A percentile compares a stretch with the other conserved stretches of the same genome.
Evolutionary conservation across 768 basidiomycete species (phyloP).

Genomic region (Podaxis sp.): DNA sequence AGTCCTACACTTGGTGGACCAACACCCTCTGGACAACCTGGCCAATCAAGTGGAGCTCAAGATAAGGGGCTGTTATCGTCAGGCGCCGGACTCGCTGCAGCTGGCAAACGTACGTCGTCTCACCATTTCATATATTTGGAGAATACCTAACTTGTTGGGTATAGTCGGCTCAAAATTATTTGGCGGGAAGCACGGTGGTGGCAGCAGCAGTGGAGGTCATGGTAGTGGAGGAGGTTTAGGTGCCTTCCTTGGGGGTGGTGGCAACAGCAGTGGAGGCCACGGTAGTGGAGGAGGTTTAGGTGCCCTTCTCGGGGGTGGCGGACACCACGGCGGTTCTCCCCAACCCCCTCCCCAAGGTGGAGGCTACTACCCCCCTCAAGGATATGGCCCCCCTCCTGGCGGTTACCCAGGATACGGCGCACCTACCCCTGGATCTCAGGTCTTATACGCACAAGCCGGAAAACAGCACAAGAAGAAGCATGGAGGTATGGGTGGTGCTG

Average conservation of each 20-base stretch:
- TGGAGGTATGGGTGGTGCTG: slow-evolving; percentile 37
- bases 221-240: slow-evolving; percentile 17
- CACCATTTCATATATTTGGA: not conserved
- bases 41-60: not conserved
- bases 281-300: slow-evolving; percentile 16
- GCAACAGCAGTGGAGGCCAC: not conserved
- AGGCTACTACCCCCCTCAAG: not conserved
- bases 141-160: not conserved
- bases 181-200: slow-evolving; percentile 19
- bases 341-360: not conserved
- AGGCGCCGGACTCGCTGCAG: slow-evolving; percentile 1
- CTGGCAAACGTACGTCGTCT: slow-evolving; percentile 8
- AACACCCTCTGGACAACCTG: not conserved
- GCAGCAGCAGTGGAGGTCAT: slow-evolving; percentile 13
- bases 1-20: not conserved
- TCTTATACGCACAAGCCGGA: slow-evolving; percentile 23
- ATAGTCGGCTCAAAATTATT: slow-evolving; percentile 10
- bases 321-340: not conserved
- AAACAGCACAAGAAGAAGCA: slow-evolving; percentile 38
- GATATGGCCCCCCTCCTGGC: not conserved
- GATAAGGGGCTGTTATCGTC: slow-evolving; percentile 17
- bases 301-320: not conserved
- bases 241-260: not conserved
- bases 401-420: slow-evolving; percentile 4
- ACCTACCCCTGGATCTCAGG: slow-evolving; percentile 24